Base-by-base conservation (phyloP, 176 grass and related monocot genomes). In the Aegilops longissima region DNA sequence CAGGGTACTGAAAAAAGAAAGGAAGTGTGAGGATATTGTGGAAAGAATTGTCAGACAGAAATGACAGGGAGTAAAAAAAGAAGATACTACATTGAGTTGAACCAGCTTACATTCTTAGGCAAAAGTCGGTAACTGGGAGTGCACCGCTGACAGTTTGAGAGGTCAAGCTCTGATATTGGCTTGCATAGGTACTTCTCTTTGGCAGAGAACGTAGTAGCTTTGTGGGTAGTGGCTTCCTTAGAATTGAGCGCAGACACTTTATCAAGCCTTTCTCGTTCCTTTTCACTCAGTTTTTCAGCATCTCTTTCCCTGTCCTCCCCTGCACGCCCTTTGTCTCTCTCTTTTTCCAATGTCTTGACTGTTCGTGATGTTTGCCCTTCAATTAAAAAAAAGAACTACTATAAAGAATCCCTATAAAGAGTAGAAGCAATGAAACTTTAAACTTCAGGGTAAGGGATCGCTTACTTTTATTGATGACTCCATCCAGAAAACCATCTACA, bases 401-500 rank as follows among this genome's bases (percentile, higher is more conserved):
- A 58, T 81, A 40, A 56, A 64, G 6, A 67, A 66, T 33, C 33
- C 40, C 35, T 66, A 76, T 12, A 77, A 36, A 66, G n/a, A 77
- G 35, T 34, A 23, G 5, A 52, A 27, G 5, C 29, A 70, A 35
- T 86, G 39, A 80, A 77, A 66, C 18, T 59, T 9, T 66, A 3
- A 64, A 82, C 25, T 70, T 78, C 72, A 64, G 58, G 62, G 49
- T 56, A 59, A 67, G 23, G 1, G 21, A 18, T 79, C 14, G 38
- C 88, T 78, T 89, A 95, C 88, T 91, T 93, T 89, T 95, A 86
- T 89, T 95, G 83, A 95, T 84, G 38, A 85, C 73, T 12, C 93
- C 93, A 36, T 87, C 88, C 25, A 95, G 91, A 87, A 95, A 95
- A 79, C 85, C 93, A 87, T 95, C 93, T 95, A 89, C 88, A 91